A percentile compares a stretch with the other conserved stretches of the same genome.
These are phyloP conservation scores for Neospora caninum DNA, from an alignment of 169 alveolate genomes.

Conservation along the genomic window DNA sequence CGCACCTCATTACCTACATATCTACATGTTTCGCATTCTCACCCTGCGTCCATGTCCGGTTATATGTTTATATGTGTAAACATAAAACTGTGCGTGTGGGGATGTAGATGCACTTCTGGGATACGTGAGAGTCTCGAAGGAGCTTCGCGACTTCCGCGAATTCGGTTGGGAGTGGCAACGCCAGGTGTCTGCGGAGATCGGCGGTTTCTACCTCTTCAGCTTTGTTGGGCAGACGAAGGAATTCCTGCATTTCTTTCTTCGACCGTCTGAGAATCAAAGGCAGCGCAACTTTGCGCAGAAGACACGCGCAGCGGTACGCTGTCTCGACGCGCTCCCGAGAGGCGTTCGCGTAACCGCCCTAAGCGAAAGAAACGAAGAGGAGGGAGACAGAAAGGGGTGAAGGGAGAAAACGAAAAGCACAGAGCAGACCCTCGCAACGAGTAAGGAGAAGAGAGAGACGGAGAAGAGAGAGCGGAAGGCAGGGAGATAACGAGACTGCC, in stretches of 20 bases:
- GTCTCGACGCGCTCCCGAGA: conserved; percentile 64
- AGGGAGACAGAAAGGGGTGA: not conserved
- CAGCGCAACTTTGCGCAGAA: conserved; percentile 67
- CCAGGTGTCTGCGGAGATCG: not conserved
- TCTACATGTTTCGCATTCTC: not conserved
- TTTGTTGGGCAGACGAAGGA: conserved; percentile 76
- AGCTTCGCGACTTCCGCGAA: not conserved
- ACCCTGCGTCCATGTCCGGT: not conserved
- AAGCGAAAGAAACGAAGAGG: not conserved
- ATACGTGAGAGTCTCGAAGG: not conserved
- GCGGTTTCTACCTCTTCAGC: conserved; percentile 69
- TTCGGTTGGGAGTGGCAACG: not conserved
- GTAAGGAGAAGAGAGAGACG: no score
- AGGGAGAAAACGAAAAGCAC: not conserved
- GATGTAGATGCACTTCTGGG: not conserved
- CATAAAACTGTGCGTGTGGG: not conserved
- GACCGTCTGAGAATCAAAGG: conserved; percentile 64
- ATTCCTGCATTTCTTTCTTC: conserved; percentile 70
- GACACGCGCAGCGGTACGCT: conserved; percentile 71
- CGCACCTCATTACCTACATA: no score
- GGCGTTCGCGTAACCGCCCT: conserved; percentile 57
- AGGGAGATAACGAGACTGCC: not conserved
- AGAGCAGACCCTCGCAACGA: not conserved
- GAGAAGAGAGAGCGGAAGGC: no score
- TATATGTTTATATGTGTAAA: not conserved